These are phyloP conservation scores for Coleophoma eucalyptorum DNA, from an alignment of 2,329 filamentous ascomycete species.

Conservation along the genomic window DNA sequence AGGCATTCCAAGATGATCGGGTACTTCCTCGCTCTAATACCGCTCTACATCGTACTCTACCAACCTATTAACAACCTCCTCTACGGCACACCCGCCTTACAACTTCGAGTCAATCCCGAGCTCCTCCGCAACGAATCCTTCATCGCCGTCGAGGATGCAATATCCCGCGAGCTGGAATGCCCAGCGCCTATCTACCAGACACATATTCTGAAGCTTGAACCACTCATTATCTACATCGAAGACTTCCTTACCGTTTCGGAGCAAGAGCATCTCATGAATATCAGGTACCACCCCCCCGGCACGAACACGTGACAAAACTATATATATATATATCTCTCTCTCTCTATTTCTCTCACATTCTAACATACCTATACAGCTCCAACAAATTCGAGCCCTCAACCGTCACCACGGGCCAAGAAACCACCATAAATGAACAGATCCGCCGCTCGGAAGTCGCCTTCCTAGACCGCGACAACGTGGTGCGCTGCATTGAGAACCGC, in stretches of 20 bases:
- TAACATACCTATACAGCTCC: constrained; percentile 25
- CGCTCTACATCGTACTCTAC: constrained; percentile 24
- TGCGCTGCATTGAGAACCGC: constrained; percentile 56
- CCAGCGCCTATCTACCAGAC: constrained; percentile 25
- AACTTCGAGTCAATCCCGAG: constrained; percentile 1
- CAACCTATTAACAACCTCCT: constrained; percentile 19
- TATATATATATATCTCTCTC: too few species aligned
- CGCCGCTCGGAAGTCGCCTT: constrained; percentile 48
- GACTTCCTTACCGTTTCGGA: constrained; percentile 46
- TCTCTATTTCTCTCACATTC: too few species aligned
- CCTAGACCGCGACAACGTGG: constrained; percentile 39
- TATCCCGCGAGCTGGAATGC: constrained; percentile 13
- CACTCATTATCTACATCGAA: constrained; percentile 55
- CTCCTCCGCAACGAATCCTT: constrained; percentile 21
- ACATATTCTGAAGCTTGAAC: constrained; percentile 47
- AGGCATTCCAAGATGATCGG: constrained; percentile 17
- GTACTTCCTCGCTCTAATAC: constrained; percentile 22
- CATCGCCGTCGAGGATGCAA: constrained; percentile 22
- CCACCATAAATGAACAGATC: constrained; percentile 41
- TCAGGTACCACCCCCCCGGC: constrained; percentile 38
- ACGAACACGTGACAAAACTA: background rate
- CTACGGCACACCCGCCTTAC: constrained; percentile 8
- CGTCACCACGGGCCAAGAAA: constrained; percentile 43
- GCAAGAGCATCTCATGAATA: constrained; percentile 42
- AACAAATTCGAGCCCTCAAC: constrained; percentile 50